Percentiles rank a stretch among this genome's conserved stretches.
These are phyloP conservation scores for Juglanconis sp. DNA, from an alignment of 2,329 filamentous ascomycete genomes.

Conservation along the genomic window DNA sequence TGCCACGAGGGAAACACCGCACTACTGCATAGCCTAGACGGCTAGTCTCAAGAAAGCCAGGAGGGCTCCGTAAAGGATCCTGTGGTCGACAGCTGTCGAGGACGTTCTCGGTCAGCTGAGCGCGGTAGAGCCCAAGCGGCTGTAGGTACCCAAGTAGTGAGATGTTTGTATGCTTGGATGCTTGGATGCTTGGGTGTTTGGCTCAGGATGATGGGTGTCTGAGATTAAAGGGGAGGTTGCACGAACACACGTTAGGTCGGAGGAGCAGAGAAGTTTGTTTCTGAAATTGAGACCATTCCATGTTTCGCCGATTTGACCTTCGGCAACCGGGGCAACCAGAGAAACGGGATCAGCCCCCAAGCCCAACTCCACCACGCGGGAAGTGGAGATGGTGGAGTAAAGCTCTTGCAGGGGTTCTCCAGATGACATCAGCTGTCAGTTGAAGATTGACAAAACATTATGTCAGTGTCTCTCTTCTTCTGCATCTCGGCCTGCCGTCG, in stretches of 20 bases:
- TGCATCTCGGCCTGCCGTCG: no score
- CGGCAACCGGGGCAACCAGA: neutral
- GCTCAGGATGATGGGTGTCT: neutral
- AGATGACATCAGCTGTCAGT: neutral
- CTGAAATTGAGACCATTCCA: neutral
- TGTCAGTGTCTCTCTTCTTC: no score
- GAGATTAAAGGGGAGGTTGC: constrained; percentile 11
- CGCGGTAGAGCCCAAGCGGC: neutral
- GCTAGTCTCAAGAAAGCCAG: no score
- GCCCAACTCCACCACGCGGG: neutral
- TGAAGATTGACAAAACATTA: no score
- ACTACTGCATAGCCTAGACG: no score
- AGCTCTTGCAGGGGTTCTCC: neutral
- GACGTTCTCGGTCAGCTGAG: neutral
- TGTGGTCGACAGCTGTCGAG: neutral
- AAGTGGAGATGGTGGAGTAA: neutral
- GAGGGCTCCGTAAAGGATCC: neutral
- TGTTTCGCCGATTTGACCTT: neutral
- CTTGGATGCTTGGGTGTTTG: neutral
- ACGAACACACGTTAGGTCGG: neutral
- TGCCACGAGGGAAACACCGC: no score
- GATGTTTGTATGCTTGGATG: neutral
- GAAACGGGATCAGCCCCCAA: no score
- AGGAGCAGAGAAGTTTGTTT: neutral
- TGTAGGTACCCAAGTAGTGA: neutral